These are phyloP conservation scores for Nemania sp. DNA, from an alignment of 2,329 filamentous ascomycete genomes.

Conservation along the genomic window DNA sequence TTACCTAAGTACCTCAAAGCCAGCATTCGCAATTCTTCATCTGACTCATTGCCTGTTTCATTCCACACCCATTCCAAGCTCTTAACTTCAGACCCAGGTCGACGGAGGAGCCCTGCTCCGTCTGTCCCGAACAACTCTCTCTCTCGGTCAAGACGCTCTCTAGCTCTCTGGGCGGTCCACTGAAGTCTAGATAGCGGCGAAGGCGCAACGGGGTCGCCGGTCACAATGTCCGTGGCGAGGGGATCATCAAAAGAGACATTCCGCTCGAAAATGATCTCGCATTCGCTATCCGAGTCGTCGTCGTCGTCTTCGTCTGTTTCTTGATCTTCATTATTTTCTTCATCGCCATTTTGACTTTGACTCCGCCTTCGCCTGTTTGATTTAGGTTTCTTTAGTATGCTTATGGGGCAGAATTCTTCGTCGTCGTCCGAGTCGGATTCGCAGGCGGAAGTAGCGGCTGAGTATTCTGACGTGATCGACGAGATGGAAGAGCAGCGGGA, in stretches of 20 bases:
- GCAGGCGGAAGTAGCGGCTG: neutral
- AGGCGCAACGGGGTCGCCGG: neutral
- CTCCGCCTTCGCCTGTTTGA: no score
- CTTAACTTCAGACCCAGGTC: no score
- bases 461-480: slow-evolving; percentile 11
- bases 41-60: no score
- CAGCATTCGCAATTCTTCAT: no score
- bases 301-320: neutral
- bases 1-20: no score
- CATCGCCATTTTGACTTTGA: no score
- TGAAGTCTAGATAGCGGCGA: slow-evolving; percentile 14
- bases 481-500: slow-evolving; percentile 14
- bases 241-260: slow-evolving; percentile 21
- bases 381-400: slow-evolving; percentile 20
- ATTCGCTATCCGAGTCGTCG: slow-evolving; percentile 17
- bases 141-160: slow-evolving; percentile 9
- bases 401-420: neutral
- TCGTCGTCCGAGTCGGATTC: neutral
- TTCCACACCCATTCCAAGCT: no score
- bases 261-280: slow-evolving; percentile 19
- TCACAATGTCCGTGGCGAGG: slow-evolving; percentile 22
- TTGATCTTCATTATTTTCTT: neutral
- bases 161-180: slow-evolving; percentile 13
- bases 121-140: neutral
- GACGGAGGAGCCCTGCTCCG: no score